Evolutionary conservation across 352 stramenopile species (phyloP).

Genomic region (Phytophthora macrochlamydospora): DNA sequence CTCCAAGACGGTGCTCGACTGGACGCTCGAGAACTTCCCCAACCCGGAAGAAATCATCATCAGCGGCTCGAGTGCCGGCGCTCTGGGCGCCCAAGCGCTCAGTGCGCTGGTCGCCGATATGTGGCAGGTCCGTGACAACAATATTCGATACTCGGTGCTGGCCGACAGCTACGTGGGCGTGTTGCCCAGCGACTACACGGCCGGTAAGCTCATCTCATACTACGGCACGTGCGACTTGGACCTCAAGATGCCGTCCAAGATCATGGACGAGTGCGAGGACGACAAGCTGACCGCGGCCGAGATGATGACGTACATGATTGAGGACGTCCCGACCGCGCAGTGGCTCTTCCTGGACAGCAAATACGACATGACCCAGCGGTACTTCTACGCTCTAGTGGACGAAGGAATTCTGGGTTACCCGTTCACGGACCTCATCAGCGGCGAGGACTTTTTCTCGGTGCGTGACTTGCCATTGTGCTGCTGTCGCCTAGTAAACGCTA

Average conservation of each 20-base stretch:
- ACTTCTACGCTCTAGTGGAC: constrained; percentile 67
- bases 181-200: constrained; percentile 50
- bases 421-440: constrained; percentile 57
- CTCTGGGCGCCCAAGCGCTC: constrained; percentile 56
- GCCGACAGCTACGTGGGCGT: constrained; percentile 73
- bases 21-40: constrained; percentile 66
- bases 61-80: constrained; percentile 57
- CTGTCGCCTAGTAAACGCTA: neutral
- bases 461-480: constrained; percentile 8
- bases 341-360: constrained; percentile 77
- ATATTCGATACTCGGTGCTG: constrained; percentile 61
- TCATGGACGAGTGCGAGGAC: constrained; percentile 53
- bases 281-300: constrained; percentile 49
- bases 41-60: constrained; percentile 63
- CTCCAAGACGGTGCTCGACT: constrained; percentile 64
- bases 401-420: constrained; percentile 59
- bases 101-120: constrained; percentile 50
- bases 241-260: constrained; percentile 40
- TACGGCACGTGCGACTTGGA: constrained; percentile 60
- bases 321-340: constrained; percentile 45
- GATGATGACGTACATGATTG: constrained; percentile 59
- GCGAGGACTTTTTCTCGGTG: constrained; percentile 58
- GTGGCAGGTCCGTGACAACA: constrained; percentile 62
- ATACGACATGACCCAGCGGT: constrained; percentile 62
- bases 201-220: constrained; percentile 61